Conservation (phyloP, 83 land plant genomes). For the Picea abies region DNA sequence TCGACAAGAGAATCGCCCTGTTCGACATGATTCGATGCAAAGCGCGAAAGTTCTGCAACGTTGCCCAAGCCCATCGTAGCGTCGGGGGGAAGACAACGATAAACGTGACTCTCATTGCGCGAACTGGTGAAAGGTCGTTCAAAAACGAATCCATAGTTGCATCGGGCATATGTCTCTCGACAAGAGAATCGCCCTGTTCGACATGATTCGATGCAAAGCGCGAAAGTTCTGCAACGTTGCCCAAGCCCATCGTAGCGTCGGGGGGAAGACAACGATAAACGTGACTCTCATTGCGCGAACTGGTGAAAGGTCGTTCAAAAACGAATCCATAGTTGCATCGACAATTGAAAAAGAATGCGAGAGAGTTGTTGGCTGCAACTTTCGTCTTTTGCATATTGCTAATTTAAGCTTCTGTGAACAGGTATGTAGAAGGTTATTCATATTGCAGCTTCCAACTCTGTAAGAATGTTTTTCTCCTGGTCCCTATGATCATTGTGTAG, state of each 20-base stretch:
- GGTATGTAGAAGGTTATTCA: neutral
- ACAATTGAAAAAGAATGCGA: conserved; percentile 51
- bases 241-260: neutral
- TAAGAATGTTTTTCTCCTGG: no score
- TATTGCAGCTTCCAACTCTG: no score
- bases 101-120: conserved; percentile 57
- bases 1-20: conserved; percentile 1
- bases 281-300: conserved; percentile 64
- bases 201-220: conserved; percentile 62
- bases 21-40: conserved; percentile 65
- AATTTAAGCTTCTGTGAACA: conserved; percentile 65
- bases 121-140: conserved; percentile 64
- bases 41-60: conserved; percentile 44
- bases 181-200: conserved; percentile 25
- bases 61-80: neutral
- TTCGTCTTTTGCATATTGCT: conserved; percentile 26
- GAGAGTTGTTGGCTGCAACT: conserved; percentile 41
- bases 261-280: conserved; percentile 18
- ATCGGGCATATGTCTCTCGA: neutral
- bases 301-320: conserved; percentile 59
- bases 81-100: conserved; percentile 11
- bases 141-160: conserved; percentile 43
- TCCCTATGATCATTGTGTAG: no score
- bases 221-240: conserved; percentile 40
- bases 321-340: conserved; percentile 36